phyloP scores from a whole-genome alignment of 179 eudicot genomes.

The Carnegiea gigantea region DNA sequence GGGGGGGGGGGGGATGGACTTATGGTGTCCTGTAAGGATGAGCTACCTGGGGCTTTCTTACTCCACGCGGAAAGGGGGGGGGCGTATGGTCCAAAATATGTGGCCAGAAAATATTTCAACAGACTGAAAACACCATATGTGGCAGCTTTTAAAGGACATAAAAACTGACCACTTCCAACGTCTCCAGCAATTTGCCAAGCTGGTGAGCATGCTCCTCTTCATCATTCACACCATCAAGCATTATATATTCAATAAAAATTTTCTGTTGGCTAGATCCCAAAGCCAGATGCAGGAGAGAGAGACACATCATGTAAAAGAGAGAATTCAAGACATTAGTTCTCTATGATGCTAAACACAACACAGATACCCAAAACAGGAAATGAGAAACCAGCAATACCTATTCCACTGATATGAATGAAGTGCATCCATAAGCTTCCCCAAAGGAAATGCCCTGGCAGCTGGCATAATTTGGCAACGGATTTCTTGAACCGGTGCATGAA shows the following conservation, averaged over 20 bases:
- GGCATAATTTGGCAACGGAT: conserved; percentile 99
- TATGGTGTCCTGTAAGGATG: no score
- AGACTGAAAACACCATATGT: no score
- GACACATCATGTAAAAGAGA: neutral
- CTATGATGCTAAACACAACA: neutral
- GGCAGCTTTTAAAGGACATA: neutral
- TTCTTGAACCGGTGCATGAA: conserved; percentile 97
- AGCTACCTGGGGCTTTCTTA: no score
- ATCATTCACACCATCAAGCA: conserved; percentile 97
- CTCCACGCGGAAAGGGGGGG: no score
- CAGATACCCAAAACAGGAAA: neutral
- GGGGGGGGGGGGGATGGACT: no score
- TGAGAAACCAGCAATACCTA: conserved; percentile 38
- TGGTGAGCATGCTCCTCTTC: conserved; percentile 91
- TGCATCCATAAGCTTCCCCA: conserved; percentile 81
- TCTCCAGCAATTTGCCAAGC: conserved; percentile 81
- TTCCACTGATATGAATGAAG: conserved; percentile 69
- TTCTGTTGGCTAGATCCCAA: conserved; percentile 71
- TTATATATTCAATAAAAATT: conserved; percentile 92
- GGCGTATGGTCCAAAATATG: no score
- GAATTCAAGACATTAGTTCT: conserved; percentile 16
- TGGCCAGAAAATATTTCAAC: no score
- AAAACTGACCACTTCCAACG: conserved; percentile 84
- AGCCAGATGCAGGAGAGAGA: neutral
- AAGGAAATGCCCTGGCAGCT: conserved; percentile 95